These are phyloP conservation scores for Stagonosporopsis rhizophila DNA, from an alignment of 2,329 filamentous ascomycete genomes.

Conservation along the genomic window DNA sequence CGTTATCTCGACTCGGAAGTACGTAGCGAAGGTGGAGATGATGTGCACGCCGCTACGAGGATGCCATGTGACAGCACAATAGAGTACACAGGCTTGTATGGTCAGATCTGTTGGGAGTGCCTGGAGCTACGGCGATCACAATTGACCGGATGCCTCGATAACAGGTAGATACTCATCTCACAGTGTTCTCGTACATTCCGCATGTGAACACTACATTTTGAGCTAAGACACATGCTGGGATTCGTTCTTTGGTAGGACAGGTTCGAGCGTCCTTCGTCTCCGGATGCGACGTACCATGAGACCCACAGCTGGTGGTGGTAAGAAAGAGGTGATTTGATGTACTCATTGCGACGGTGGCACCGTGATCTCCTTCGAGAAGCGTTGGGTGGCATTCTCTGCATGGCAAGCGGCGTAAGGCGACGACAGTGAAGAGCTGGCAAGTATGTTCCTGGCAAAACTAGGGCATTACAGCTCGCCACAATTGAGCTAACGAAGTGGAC, in stretches of 20 bases:
- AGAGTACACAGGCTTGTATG: background rate
- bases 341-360: background rate
- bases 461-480: background rate
- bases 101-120: background rate
- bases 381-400: background rate
- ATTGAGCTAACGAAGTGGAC: background rate
- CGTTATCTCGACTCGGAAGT: conserved; percentile 9
- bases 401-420: background rate
- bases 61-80: background rate
- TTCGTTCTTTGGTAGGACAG: background rate
- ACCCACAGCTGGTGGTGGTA: background rate
- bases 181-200: conserved; percentile 2
- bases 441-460: background rate
- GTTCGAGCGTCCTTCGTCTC: background rate
- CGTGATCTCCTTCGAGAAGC: background rate
- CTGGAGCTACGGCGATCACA: background rate
- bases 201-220: background rate
- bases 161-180: background rate
- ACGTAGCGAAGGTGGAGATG: conserved; percentile 17
- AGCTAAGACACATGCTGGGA: background rate
- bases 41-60: background rate
- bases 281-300: conserved; percentile 11
- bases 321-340: background rate
- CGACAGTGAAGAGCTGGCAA: background rate
- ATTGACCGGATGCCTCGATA: background rate